Conservation (phyloP, 2,329 filamentous ascomycete genomes). For the Hirsutella thompsonii region DNA sequence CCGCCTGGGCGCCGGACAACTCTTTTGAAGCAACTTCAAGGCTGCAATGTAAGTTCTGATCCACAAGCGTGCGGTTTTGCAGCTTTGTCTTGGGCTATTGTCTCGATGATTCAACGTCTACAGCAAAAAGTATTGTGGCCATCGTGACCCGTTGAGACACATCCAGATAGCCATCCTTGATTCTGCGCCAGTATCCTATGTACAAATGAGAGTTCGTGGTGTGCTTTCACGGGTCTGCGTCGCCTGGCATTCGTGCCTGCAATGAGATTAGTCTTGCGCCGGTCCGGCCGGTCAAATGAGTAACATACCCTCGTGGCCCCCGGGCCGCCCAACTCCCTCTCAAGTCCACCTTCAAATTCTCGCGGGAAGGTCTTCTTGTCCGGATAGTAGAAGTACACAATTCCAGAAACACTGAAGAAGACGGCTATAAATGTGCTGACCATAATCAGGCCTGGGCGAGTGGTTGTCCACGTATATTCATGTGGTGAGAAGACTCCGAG, state of each 20-base stretch:
- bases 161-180: neutral
- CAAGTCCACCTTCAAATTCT: slow-evolving; percentile 59
- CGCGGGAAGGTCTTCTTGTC: slow-evolving; percentile 57
- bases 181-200: neutral
- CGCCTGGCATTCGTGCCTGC: slow-evolving; percentile 41
- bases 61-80: too few species aligned
- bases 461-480: slow-evolving; percentile 71
- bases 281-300: neutral
- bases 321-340: slow-evolving; percentile 61
- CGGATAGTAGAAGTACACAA: slow-evolving; percentile 57
- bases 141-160: too few species aligned
- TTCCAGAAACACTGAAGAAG: slow-evolving; percentile 52
- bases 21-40: too few species aligned
- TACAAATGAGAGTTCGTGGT: neutral
- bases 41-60: too few species aligned
- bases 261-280: slow-evolving; percentile 11
- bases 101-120: neutral
- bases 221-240: slow-evolving; percentile 33
- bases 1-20: too few species aligned
- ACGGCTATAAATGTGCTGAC: slow-evolving; percentile 53
- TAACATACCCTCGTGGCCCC: slow-evolving; percentile 51
- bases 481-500: slow-evolving; percentile 81
- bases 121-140: neutral
- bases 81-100: too few species aligned
- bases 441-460: slow-evolving; percentile 57